These are phyloP conservation scores for Lactarius sp. DNA, from an alignment of 768 basidiomycete species.

Conservation along the genomic window DNA sequence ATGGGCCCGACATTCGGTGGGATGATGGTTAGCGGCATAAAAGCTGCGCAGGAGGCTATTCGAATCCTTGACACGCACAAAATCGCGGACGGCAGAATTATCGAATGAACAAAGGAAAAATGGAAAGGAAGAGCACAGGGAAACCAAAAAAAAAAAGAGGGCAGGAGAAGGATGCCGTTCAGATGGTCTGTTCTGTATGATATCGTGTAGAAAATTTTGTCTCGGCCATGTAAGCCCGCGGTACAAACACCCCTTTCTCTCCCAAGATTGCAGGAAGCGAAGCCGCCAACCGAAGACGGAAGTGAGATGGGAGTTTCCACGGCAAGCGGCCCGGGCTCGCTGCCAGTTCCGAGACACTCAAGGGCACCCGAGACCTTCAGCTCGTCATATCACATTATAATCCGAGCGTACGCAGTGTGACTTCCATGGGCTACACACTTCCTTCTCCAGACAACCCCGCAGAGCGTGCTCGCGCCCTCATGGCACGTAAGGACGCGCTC, in stretches of 20 bases:
- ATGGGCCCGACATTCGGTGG: constrained; percentile 70
- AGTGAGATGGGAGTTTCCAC: not conserved
- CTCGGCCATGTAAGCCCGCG: not conserved
- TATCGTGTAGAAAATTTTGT: not conserved
- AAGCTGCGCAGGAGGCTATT: constrained; percentile 62
- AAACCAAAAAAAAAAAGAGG: not conserved
- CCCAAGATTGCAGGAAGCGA: too few relatives aligned
- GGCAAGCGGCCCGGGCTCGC: not conserved
- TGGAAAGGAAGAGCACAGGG: not conserved
- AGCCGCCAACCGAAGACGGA: too few relatives aligned
- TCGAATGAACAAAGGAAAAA: constrained; percentile 33
- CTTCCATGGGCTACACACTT: constrained; percentile 23
- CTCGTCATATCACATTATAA: not conserved
- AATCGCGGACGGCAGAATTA: constrained; percentile 51
- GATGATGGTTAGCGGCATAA: constrained; percentile 74
- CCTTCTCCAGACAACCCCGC: constrained; percentile 33
- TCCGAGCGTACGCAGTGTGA: not conserved
- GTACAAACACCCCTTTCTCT: not conserved
- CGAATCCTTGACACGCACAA: constrained; percentile 45
- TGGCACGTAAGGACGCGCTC: constrained; percentile 64
- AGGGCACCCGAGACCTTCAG: too few relatives aligned
- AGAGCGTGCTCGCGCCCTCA: constrained; percentile 58
- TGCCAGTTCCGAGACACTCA: too few relatives aligned
- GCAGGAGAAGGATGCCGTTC: not conserved
- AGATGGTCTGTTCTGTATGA: not conserved